Conservation (phyloP, 169 alveolate genomes). For the Babesia gibsoni region DNA sequence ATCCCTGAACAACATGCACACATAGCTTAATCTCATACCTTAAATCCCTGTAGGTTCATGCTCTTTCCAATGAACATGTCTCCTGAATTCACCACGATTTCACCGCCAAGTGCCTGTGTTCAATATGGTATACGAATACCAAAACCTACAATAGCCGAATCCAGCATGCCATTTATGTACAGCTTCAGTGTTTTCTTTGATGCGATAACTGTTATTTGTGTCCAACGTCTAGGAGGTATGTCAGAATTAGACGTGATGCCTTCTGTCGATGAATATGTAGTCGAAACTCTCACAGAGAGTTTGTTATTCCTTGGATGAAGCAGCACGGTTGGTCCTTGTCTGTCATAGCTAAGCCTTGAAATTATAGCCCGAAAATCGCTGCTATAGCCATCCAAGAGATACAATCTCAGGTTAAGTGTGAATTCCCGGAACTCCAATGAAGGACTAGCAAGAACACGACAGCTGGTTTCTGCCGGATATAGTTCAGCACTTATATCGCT, state of each 20-base stretch:
- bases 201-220: constrained; percentile 54
- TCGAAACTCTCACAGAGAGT: constrained; percentile 55
- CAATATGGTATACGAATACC: background rate
- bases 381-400: constrained; percentile 27
- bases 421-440: constrained; percentile 26
- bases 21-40: background rate
- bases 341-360: constrained; percentile 33
- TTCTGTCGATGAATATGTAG: constrained; percentile 34
- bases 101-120: constrained; percentile 32
- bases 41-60: constrained; percentile 37
- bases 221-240: constrained; percentile 56
- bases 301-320: constrained; percentile 52
- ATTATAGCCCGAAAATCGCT: constrained; percentile 28
- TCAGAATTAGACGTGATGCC: constrained; percentile 61
- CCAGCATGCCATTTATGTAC: constrained; percentile 58
- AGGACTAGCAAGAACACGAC: constrained; percentile 27
- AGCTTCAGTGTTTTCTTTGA: constrained; percentile 34
- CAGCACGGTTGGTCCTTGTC: constrained; percentile 52
- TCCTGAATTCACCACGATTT: constrained; percentile 38
- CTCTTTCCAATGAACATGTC: constrained; percentile 41
- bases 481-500: background rate
- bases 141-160: constrained; percentile 36
- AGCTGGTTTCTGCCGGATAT: constrained; percentile 31
- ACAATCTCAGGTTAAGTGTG: constrained; percentile 43
- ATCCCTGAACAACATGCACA: constrained; percentile 30